Percentiles rank a stretch among this genome's conserved stretches.
Evolutionary conservation across 179 eudicot species (phyloP).

Genomic region (Camellia oleifera): DNA sequence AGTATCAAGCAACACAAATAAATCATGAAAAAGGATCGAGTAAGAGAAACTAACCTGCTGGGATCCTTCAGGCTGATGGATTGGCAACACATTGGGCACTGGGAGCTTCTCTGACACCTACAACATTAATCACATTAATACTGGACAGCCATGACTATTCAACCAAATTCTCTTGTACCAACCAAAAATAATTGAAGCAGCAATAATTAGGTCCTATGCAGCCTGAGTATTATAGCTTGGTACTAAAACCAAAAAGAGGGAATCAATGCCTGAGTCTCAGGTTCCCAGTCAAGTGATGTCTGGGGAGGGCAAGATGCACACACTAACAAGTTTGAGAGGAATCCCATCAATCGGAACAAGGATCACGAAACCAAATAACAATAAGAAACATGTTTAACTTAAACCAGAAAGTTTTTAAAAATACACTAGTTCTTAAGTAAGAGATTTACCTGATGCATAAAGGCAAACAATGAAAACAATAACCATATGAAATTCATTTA

Average conservation of each 20-base stretch:
- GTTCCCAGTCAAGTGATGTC: too few relatives aligned
- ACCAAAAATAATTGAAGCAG: not conserved
- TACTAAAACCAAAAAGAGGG: not conserved
- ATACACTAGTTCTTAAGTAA: not conserved
- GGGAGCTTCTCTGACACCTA: slow-evolving; percentile 99
- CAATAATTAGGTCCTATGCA: not conserved
- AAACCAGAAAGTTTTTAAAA: not conserved
- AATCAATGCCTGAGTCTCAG: too few relatives aligned
- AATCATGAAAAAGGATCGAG: not conserved
- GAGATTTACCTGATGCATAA: not conserved
- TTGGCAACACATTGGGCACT: slow-evolving; percentile 99
- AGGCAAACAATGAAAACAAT: not conserved
- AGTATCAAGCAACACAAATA: slow-evolving; percentile 10
- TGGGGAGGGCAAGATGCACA: not conserved
- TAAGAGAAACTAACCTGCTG: slow-evolving; percentile 35
- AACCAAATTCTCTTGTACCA: not conserved
- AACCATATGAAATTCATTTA: not conserved
- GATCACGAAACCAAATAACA: not conserved
- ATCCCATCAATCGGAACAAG: not conserved
- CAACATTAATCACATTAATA: slow-evolving; percentile 6
- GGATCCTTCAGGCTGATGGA: slow-evolving; percentile 84
- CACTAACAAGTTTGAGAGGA: not conserved
- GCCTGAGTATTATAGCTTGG: not conserved
- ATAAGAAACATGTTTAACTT: not conserved
- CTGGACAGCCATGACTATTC: not conserved